Percentiles rank a stretch among this genome's conserved stretches.
Evolutionary conservation across 2,329 filamentous ascomycete species (phyloP).

Genomic region (Penicillium sp.): DNA sequence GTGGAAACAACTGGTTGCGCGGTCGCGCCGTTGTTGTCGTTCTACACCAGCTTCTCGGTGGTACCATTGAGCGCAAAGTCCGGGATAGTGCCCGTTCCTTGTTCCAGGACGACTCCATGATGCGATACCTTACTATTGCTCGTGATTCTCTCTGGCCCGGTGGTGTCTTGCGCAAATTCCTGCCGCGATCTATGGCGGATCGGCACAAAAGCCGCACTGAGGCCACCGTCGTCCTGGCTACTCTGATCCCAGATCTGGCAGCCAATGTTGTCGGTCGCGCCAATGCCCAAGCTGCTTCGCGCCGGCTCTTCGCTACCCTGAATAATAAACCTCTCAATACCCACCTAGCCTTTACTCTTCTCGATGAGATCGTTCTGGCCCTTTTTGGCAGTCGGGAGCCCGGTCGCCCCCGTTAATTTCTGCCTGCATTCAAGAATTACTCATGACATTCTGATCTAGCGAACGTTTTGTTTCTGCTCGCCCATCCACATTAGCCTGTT

Average conservation of each 20-base stretch:
- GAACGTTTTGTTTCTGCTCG: not conserved
- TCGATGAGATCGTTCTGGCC: slow-evolving; percentile 69
- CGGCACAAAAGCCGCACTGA: slow-evolving; percentile 81
- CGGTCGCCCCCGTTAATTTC: slow-evolving; percentile 10
- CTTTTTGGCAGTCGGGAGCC: slow-evolving; percentile 53
- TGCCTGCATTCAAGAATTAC: not conserved
- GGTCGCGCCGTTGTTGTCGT: slow-evolving; percentile 95
- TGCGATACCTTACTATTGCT: slow-evolving; percentile 73
- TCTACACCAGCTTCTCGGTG: slow-evolving; percentile 89
- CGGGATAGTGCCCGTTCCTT: slow-evolving; percentile 76
- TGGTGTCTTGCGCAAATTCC: slow-evolving; percentile 51
- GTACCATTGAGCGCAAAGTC: slow-evolving; percentile 93
- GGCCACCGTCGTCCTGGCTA: slow-evolving; percentile 84
- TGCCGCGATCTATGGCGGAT: slow-evolving; percentile 63
- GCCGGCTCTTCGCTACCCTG: slow-evolving; percentile 83
- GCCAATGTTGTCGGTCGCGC: slow-evolving; percentile 88
- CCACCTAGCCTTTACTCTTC: slow-evolving; percentile 68
- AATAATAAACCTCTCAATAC: slow-evolving; percentile 88
- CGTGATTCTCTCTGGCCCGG: slow-evolving; percentile 78
- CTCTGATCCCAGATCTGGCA: slow-evolving; percentile 84
- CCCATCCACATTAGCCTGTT: not conserved
- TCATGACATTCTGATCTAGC: not conserved
- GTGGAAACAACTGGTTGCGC: slow-evolving; percentile 94
- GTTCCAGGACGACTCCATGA: slow-evolving; percentile 73
- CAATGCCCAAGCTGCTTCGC: slow-evolving; percentile 87